Conservation (phyloP, 164 flowering plant genomes). For the Aristolochia californica region DNA sequence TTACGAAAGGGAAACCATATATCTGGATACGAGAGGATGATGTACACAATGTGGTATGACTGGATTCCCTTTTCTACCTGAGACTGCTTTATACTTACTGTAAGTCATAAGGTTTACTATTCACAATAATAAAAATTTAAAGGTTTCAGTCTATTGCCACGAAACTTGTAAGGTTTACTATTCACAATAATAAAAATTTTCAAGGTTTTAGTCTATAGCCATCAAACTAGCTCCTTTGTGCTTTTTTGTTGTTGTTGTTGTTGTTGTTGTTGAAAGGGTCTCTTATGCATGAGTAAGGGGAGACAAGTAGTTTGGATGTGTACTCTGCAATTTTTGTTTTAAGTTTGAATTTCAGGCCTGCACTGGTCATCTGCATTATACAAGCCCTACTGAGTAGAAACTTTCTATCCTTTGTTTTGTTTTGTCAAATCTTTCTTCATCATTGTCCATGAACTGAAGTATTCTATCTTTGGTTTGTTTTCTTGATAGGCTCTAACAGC, state of each 20-base stretch:
- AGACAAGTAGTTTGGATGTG: too few species aligned
- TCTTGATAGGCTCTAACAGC: neutral
- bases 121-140: neutral
- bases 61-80: neutral
- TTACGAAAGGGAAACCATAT: slow-evolving; percentile 64
- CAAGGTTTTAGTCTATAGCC: neutral
- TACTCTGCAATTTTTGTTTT: too few species aligned
- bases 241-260: neutral
- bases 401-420: too few species aligned
- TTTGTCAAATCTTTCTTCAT: neutral
- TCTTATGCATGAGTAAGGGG: too few species aligned
- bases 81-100: neutral
- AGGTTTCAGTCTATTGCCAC: neutral
- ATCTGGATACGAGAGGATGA: slow-evolving; percentile 78
- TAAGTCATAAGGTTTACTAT: neutral
- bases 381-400: too few species aligned
- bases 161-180: neutral
- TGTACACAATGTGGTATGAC: slow-evolving; percentile 65
- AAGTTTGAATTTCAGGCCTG: too few species aligned
- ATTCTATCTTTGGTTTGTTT: neutral
- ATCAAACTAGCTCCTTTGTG: neutral
- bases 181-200: neutral
- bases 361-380: too few species aligned
- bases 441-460: neutral
- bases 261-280: neutral